phyloP scores from a whole-genome alignment of 2,329 filamentous ascomycete genomes.

The Juglanconis juglandina region DNA sequence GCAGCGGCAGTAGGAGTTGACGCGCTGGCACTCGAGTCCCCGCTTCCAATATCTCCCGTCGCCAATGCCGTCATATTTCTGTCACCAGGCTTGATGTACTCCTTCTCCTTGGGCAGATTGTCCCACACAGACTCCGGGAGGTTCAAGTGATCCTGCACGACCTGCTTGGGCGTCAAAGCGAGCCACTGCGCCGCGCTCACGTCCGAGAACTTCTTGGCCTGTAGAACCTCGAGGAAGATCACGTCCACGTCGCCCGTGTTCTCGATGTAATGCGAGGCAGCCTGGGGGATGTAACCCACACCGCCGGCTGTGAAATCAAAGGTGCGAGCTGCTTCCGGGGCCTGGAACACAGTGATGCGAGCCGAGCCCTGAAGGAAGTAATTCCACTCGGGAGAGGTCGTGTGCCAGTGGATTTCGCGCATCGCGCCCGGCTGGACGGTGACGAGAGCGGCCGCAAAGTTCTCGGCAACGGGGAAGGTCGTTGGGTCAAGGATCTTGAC shows the following conservation, averaged over 20 bases:
- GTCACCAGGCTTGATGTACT: slow-evolving; percentile 39
- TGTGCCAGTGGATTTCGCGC: slow-evolving; percentile 64
- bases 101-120: slow-evolving; percentile 36
- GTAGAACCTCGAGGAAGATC: slow-evolving; percentile 58
- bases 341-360: slow-evolving; percentile 53
- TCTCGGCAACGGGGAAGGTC: slow-evolving; percentile 54
- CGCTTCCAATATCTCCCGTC: not conserved
- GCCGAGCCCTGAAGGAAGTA: slow-evolving; percentile 56
- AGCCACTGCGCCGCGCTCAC: slow-evolving; percentile 58
- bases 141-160: slow-evolving; percentile 55
- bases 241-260: slow-evolving; percentile 57
- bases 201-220: slow-evolving; percentile 49
- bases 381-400: slow-evolving; percentile 57
- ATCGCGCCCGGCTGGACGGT: slow-evolving; percentile 60
- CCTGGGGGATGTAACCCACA: slow-evolving; percentile 56
- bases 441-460: slow-evolving; percentile 55
- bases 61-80: slow-evolving; percentile 19
- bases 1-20: not conserved
- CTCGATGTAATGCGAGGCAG: slow-evolving; percentile 57
- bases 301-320: slow-evolving; percentile 60
- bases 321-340: slow-evolving; percentile 46
- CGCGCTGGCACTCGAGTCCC: not conserved
- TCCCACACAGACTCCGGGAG: slow-evolving; percentile 35
- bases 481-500: slow-evolving; percentile 58
- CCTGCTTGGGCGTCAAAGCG: slow-evolving; percentile 53